These are phyloP conservation scores for Gnomoniopsis smithogilvyi DNA, from an alignment of 2,329 filamentous ascomycete genomes.

Conservation along the genomic window DNA sequence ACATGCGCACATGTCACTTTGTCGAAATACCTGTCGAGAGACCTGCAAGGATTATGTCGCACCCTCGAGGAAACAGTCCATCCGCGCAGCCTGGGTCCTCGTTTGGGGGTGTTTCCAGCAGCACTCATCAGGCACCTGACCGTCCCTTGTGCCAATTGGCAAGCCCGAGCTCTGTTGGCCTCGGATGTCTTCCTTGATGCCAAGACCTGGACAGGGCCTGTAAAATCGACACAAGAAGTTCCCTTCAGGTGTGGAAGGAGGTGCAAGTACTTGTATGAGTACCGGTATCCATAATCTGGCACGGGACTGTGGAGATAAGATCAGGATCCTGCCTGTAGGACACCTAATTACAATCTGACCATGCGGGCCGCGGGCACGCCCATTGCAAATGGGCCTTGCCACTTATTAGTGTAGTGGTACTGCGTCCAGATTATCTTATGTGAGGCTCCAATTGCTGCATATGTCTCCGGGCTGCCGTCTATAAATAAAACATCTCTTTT, in stretches of 20 bases:
- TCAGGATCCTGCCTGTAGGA: not conserved
- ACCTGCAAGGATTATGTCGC: too few species aligned
- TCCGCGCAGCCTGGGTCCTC: not conserved
- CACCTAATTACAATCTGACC: not conserved
- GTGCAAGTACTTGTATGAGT: not conserved
- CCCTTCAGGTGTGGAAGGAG: not conserved
- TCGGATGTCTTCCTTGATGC: not conserved
- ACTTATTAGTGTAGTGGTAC: not conserved
- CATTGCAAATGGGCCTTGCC: not conserved
- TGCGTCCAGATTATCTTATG: conserved; percentile 1
- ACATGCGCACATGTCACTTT: not conserved
- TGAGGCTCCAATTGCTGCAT: conserved; percentile 8
- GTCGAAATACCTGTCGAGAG: too few species aligned
- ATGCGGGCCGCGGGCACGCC: not conserved
- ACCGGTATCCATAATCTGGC: not conserved
- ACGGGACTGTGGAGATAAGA: not conserved
- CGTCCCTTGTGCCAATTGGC: not conserved
- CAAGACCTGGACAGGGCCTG: not conserved
- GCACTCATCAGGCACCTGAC: not conserved
- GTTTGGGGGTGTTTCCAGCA: not conserved
- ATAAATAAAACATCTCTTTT: conserved; percentile 9
- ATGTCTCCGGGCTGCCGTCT: conserved; percentile 2
- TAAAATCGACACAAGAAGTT: not conserved
- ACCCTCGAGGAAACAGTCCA: too few species aligned
- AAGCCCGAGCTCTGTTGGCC: not conserved